These are phyloP conservation scores for Cerioporus squamosus DNA, from an alignment of 1,284 basidiomycete species.

Conservation along the genomic window DNA sequence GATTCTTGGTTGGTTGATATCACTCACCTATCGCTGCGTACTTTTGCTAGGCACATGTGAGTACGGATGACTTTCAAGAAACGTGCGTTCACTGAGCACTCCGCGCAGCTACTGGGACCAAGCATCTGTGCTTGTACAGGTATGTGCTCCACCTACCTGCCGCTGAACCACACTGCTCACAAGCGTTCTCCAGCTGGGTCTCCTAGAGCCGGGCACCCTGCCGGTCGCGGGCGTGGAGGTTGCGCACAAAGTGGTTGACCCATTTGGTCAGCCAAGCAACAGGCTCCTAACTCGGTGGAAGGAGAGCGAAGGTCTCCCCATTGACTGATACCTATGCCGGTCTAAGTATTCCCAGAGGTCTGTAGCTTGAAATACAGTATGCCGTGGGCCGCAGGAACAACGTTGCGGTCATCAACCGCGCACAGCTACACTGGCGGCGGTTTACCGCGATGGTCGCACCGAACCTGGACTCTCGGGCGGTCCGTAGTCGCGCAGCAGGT, in stretches of 20 bases:
- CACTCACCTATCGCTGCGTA: neutral
- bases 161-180: neutral
- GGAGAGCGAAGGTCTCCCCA: constrained; percentile 42
- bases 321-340: constrained; percentile 27
- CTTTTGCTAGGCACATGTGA: constrained; percentile 33
- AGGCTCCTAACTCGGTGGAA: constrained; percentile 43
- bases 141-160: constrained; percentile 13
- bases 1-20: neutral
- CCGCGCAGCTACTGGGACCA: constrained; percentile 50
- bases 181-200: constrained; percentile 37
- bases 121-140: constrained; percentile 49
- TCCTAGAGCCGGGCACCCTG: constrained; percentile 38
- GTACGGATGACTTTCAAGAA: neutral
- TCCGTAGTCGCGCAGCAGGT: too few species aligned
- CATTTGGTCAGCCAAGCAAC: constrained; percentile 47
- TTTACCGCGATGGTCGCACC: too few species aligned
- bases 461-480: too few species aligned
- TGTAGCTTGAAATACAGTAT: too few species aligned
- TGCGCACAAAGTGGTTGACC: constrained; percentile 46
- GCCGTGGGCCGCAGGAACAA: too few species aligned
- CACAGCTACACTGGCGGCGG: neutral
- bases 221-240: constrained; percentile 46
- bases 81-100: neutral
- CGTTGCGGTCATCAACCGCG: neutral
- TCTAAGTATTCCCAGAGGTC: too few species aligned